Base-by-base conservation (phyloP, 257 asterid genomes). In the Solanum chmielewskii region DNA sequence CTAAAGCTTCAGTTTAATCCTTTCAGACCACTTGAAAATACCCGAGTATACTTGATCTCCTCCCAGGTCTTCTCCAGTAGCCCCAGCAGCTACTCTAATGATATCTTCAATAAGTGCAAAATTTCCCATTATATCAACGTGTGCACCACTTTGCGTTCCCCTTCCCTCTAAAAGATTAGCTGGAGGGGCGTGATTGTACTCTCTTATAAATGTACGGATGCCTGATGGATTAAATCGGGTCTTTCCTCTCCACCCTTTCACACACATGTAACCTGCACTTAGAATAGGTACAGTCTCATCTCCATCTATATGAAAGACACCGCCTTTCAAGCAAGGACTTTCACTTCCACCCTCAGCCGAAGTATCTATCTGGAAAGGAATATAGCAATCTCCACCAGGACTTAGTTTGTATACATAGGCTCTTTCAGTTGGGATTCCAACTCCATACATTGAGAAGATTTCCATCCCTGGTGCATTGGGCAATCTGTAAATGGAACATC, bases 171-270 rank as follows among this genome's bases (percentile, higher is more conserved):
- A 86, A 87, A 94, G 91, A 86, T 91, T 93, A 35, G 93, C 87
- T 0, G 98, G 98, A 86, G 98, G 94, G 29, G 95, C 92, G 71
- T 95, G 98, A 75, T 87, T 90, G 70, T 94, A 93, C 92, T 95
- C 98, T 88, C 97, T 92, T 86, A 93, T 59, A 70, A 88, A 92
- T 16, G 94, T 93, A 29, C 42, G 91, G 11, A 93, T 93, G 49
- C 98, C 98, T 3, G 97, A 92, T n/a, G 98, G 98, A 90, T 95
- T 95, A 86, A 95, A 95, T 62, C 97, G 89, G 23, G 98, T 95
- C 86, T 93, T 93, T 45, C 97, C 98, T 23, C 96, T 90, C 98
- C 98, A 95, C 20, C 90, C 95, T 91, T 92, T 95, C 29, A 96
- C 95, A 84, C 90, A 90, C 95, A 94, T 94, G 85, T 88, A 95